Evolutionary conservation across 768 basidiomycete genomes (phyloP).

Genomic region (Coprinopsis strossmayeri): DNA sequence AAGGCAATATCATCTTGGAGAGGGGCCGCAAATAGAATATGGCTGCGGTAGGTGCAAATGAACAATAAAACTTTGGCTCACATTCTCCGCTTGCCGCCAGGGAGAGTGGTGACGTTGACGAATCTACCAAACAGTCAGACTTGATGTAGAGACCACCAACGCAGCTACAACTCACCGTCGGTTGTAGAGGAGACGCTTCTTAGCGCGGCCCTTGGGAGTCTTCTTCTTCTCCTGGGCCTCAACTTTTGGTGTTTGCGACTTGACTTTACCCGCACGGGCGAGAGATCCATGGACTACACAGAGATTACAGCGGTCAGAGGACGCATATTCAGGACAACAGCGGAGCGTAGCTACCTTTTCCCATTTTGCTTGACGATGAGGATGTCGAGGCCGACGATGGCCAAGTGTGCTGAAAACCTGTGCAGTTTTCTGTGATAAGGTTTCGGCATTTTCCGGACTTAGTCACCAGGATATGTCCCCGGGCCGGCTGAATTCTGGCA

Average conservation of each 20-base stretch:
- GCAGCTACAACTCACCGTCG: conserved; percentile 62
- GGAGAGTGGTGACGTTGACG: conserved; percentile 88
- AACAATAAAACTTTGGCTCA: conserved; percentile 43
- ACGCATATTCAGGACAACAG: neutral
- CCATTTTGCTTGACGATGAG: conserved; percentile 63
- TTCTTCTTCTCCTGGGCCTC: conserved; percentile 99
- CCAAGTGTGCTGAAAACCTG: conserved; percentile 26
- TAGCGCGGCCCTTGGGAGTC: conserved; percentile 93
- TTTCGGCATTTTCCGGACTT: conserved; percentile 26
- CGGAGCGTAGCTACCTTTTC: conserved; percentile 47
- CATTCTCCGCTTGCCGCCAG: conserved; percentile 95
- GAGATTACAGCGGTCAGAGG: neutral
- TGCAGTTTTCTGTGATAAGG: conserved; percentile 34
- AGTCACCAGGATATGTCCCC: no score
- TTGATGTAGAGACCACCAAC: neutral
- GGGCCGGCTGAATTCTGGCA: no score
- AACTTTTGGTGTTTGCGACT: conserved; percentile 96
- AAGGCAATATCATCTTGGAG: conserved; percentile 52
- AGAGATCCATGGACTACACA: conserved; percentile 92
- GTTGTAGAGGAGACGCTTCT: conserved; percentile 94
- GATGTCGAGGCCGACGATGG: conserved; percentile 26
- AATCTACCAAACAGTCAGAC: conserved; percentile 43
- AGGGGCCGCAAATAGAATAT: conserved; percentile 6
- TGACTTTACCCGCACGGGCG: conserved; percentile 99
- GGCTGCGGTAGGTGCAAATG: conserved; percentile 4